Percentiles rank a stretch among this genome's conserved stretches.
Conservation (phyloP, 495 filamentous ascomycete genomes). For the Xylaria sp. region DNA sequence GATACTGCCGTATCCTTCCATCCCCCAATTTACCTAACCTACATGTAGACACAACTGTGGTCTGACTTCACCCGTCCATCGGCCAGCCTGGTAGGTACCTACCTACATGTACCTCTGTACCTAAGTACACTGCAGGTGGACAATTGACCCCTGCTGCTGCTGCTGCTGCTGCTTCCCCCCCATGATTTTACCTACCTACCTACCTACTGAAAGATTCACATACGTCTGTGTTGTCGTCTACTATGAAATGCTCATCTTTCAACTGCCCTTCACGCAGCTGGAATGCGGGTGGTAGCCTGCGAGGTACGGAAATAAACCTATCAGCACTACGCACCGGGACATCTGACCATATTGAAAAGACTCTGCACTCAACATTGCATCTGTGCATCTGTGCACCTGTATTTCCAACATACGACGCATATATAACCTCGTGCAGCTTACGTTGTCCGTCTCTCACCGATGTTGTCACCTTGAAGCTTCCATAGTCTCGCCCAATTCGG, state of each 20-base stretch:
- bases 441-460: neutral
- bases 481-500: neutral
- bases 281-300: slow-evolving; percentile 8
- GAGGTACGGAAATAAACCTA: neutral
- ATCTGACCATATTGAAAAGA: too few species aligned
- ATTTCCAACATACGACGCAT: slow-evolving; percentile 6
- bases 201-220: slow-evolving; percentile 1
- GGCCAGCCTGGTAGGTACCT: neutral
- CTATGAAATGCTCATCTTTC: slow-evolving; percentile 3
- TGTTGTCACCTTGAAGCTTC: slow-evolving; percentile 12
- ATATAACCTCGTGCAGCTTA: slow-evolving; percentile 15
- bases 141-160: slow-evolving; percentile 4
- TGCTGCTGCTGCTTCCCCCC: neutral
- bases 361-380: too few species aligned
- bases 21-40: slow-evolving; percentile 4
- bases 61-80: slow-evolving; percentile 18
- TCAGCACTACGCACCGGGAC: neutral
- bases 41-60: slow-evolving; percentile 22
- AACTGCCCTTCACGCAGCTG: neutral
- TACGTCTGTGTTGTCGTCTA: neutral
- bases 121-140: too few species aligned
- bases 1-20: slow-evolving; percentile 8
- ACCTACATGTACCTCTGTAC: too few species aligned
- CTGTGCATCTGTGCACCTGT: slow-evolving; percentile 5
- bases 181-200: neutral